These are phyloP conservation scores for Apophysomyces variabilis DNA, from an alignment of 371 early-diverging fungal species.

Conservation along the genomic window DNA sequence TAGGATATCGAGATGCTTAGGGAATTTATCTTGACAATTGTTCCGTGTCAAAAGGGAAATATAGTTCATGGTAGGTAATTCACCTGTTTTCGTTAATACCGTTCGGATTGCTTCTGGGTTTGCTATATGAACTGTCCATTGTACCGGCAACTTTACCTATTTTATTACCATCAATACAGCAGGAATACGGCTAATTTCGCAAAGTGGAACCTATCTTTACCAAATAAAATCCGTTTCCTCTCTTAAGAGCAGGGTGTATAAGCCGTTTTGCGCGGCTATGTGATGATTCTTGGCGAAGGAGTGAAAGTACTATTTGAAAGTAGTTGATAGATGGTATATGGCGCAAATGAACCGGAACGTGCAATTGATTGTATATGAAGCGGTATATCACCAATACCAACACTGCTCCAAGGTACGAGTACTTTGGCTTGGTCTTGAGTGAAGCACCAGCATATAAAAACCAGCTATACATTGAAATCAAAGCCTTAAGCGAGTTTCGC, in stretches of 20 bases:
- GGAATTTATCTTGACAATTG: conserved; percentile 14
- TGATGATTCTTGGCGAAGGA: conserved; percentile 10
- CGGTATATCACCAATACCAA: not conserved
- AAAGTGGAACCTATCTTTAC: not conserved
- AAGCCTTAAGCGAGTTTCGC: not conserved
- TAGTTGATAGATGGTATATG: conserved; percentile 18
- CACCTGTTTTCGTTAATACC: conserved; percentile 41
- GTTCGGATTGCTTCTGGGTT: conserved; percentile 31
- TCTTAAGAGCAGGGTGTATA: conserved; percentile 10
- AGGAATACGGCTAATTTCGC: not conserved
- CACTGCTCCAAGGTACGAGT: not conserved
- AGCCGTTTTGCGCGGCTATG: conserved; percentile 13
- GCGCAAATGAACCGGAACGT: conserved; percentile 14
- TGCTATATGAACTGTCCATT: conserved; percentile 37
- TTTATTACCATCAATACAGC: not conserved
- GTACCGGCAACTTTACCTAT: conserved; percentile 28
- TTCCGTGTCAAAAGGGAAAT: not conserved
- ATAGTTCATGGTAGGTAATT: not conserved
- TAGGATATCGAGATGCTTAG: conserved; percentile 16
- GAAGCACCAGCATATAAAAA: not conserved
- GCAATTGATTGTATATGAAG: not conserved
- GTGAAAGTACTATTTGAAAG: not conserved
- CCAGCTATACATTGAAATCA: not conserved
- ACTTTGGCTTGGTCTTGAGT: not conserved
- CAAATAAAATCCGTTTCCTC: conserved; percentile 18